These are phyloP conservation scores for Phytophthora agathidicida DNA, from an alignment of 352 stramenopile species.

Conservation along the genomic window DNA sequence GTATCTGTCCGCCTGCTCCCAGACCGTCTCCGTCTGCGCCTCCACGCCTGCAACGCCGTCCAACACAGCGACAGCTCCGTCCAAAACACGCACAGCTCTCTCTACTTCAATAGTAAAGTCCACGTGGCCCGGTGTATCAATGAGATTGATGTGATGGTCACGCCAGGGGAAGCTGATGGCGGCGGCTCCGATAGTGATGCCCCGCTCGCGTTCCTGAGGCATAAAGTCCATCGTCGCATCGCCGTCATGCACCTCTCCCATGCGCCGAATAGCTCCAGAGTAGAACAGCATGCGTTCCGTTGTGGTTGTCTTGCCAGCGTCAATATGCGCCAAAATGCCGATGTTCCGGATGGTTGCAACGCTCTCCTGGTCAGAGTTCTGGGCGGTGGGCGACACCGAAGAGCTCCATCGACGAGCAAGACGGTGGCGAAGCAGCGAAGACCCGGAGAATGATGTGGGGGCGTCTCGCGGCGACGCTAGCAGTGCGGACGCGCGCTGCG, in stretches of 20 bases:
- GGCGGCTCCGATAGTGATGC: slow-evolving; percentile 98
- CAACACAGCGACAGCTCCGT: slow-evolving; percentile 97
- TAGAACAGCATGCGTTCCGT: slow-evolving; percentile 99
- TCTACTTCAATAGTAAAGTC: slow-evolving; percentile 99
- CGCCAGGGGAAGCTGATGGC: slow-evolving; percentile 97
- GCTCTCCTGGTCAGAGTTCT: slow-evolving; percentile 23
- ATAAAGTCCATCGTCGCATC: slow-evolving; percentile 88
- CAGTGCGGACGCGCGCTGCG: slow-evolving; percentile 9
- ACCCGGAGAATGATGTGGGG: not conserved
- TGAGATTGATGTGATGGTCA: slow-evolving; percentile 96
- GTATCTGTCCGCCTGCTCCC: slow-evolving; percentile 82
- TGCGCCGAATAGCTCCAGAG: slow-evolving; percentile 77
- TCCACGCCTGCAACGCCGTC: slow-evolving; percentile 98
- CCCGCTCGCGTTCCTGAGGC: slow-evolving; percentile 95
- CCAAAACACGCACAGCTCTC: slow-evolving; percentile 95
- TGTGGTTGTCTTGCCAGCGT: slow-evolving; percentile 98
- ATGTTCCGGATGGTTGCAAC: slow-evolving; percentile 93
- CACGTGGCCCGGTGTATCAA: slow-evolving; percentile 97
- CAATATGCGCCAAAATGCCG: slow-evolving; percentile 99
- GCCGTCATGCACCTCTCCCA: slow-evolving; percentile 81
- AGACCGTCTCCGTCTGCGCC: slow-evolving; percentile 87
- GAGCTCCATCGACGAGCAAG: slow-evolving; percentile 25
- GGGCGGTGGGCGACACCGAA: slow-evolving; percentile 1
- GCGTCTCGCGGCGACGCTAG: slow-evolving; percentile 3
- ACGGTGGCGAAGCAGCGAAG: not conserved